Base-by-base conservation (phyloP, 2,329 filamentous ascomycete species). In the Colletotrichum theobromicola region DNA sequence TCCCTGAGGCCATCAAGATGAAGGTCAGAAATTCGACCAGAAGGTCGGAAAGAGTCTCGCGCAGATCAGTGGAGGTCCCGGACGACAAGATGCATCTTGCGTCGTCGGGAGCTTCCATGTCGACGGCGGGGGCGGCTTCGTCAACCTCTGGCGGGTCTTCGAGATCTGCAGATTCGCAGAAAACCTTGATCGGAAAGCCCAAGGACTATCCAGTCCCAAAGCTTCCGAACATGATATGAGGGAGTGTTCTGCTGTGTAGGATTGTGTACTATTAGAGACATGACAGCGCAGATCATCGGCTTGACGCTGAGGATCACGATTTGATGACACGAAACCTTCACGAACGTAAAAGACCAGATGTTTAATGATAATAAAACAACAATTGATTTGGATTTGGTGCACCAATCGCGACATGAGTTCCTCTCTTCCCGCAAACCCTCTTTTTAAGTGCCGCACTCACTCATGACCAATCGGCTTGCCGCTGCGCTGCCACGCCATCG, bases 381-480 rank as follows among this genome's bases (percentile, higher is more conserved):
- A 26, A 15, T 50, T 26, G 9, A 32, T 32, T 28, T 21, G 15
- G 21, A 2, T 60, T 60, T 66, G 30, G 10, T 13, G 16, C 26
- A 28, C 50, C 34, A 58, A 67, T 67, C 64, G 50, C 32, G 32
- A 57, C 4, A n/a, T 42, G 30, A 37, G 21, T 28, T 16, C n/a
- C 4, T 32, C 3, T 50, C 21, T 18, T 21, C 32, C 32, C 16
- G 24, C 12, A 28, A 37, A 42, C 24, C 37, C 21, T 70, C 12
- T 57, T 32, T 32, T n/a, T 26, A n/a, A 9, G 13, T 15, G n/a
- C 13, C 35, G 13, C 37, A 26, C 5, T 46, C 18, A 67, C 24
- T 72, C 67, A 18, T 62, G 61, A 4, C 72, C 67, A 63, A 76
- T 75, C 4, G 75, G 64, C 65, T 75, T 76, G 16, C 67, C 67